These are phyloP conservation scores for Gossypium arboreum DNA, from an alignment of 345 rosid species.

Conservation along the genomic window DNA sequence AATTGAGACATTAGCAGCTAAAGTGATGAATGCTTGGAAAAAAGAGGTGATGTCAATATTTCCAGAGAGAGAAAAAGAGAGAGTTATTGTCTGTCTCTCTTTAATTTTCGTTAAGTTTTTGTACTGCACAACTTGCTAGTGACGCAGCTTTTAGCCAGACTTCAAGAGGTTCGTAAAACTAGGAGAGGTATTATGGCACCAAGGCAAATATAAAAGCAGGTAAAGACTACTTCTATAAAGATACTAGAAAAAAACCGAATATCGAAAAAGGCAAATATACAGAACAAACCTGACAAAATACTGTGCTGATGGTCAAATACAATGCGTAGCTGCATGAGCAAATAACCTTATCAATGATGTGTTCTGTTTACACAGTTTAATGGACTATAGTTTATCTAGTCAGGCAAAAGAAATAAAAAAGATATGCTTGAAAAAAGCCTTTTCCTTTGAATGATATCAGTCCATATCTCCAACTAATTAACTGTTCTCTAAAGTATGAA, in stretches of 20 bases:
- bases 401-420: neutral
- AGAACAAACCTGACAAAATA: conserved; percentile 67
- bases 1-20: neutral
- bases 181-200: neutral
- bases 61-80: neutral
- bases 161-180: conserved; percentile 1
- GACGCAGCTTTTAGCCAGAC: conserved; percentile 3
- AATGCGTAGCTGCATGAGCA: conserved; percentile 48
- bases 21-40: neutral
- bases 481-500: neutral
- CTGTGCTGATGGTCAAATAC: conserved; percentile 53
- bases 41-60: neutral
- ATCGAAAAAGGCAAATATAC: neutral
- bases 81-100: neutral
- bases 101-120: neutral
- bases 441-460: neutral
- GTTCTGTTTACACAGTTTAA: neutral
- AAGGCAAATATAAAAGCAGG: neutral
- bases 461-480: neutral
- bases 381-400: neutral
- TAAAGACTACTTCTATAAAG: neutral
- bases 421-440: neutral
- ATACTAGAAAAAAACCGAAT: neutral
- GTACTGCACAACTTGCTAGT: neutral
- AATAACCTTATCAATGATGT: conserved; percentile 16